A percentile compares a stretch with the other conserved stretches of the same genome.
Evolutionary conservation across 768 basidiomycete species (phyloP).

Genomic region (Rhodotorula graminis): DNA sequence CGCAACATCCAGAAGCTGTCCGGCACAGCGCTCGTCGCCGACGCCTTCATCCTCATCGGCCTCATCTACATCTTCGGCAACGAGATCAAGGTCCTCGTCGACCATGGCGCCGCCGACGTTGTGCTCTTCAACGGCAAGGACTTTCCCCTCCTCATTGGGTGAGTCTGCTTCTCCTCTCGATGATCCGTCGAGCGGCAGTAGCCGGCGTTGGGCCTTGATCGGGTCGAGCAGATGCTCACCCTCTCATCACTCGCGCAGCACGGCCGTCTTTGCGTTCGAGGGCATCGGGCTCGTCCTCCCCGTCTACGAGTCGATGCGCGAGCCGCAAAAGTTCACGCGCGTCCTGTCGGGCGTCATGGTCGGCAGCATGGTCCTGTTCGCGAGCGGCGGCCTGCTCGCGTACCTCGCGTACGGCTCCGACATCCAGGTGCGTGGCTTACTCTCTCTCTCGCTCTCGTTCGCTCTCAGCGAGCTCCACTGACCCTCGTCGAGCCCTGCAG

Average conservation of each 20-base stretch:
- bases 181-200: too few relatives aligned
- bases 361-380: conserved; percentile 55
- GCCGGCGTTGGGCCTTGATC: too few relatives aligned
- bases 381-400: conserved; percentile 25
- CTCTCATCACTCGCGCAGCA: conserved; percentile 53
- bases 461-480: not conserved
- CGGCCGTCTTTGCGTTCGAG: conserved; percentile 97
- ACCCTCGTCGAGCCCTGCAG: conserved; percentile 47
- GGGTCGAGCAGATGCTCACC: not conserved
- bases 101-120: conserved; percentile 70
- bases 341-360: conserved; percentile 87
- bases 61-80: conserved; percentile 76
- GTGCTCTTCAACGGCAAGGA: conserved; percentile 80
- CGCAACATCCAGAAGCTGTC: conserved; percentile 93
- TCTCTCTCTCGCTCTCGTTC: not conserved
- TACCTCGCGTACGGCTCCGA: conserved; percentile 23
- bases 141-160: conserved; percentile 90
- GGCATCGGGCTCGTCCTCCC: conserved; percentile 97
- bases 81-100: conserved; percentile 65
- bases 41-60: conserved; percentile 89
- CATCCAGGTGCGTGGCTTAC: conserved; percentile 26
- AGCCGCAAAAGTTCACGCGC: conserved; percentile 85
- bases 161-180: conserved; percentile 45
- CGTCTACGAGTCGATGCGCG: conserved; percentile 93
- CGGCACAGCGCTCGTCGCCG: conserved; percentile 83